These are phyloP conservation scores for Puccinia novopanici DNA, from an alignment of 1,284 basidiomycete species.

Conservation along the genomic window DNA sequence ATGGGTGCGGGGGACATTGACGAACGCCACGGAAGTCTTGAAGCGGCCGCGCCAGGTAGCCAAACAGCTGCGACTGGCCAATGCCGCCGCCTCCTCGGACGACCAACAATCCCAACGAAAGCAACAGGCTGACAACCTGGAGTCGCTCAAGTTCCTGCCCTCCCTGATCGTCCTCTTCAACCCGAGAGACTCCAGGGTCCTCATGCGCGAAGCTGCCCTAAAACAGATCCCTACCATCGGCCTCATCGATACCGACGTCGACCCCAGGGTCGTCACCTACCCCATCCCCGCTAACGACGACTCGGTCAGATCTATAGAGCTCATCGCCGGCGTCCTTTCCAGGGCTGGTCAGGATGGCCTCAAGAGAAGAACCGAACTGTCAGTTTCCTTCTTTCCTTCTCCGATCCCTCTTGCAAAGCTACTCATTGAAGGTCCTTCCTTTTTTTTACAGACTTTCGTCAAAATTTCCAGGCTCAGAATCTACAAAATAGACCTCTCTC, in stretches of 20 bases:
- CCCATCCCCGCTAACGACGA: constrained; percentile 98
- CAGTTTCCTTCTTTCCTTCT: not conserved
- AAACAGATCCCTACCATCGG: constrained; percentile 62
- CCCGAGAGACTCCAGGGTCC: constrained; percentile 56
- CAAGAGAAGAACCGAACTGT: constrained; percentile 28
- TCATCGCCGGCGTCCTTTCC: constrained; percentile 85
- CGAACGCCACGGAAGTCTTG: constrained; percentile 74
- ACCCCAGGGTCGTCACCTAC: constrained; percentile 95
- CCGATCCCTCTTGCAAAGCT: not conserved
- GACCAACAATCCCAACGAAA: not conserved
- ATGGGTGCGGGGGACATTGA: constrained; percentile 92
- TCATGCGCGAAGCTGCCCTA: constrained; percentile 60
- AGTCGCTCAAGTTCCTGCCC: constrained; percentile 37
- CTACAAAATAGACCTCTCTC: not conserved
- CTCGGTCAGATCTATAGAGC: constrained; percentile 81
- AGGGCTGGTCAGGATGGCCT: constrained; percentile 70
- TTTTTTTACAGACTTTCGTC: not conserved
- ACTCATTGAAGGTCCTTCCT: not conserved
- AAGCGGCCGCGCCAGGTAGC: constrained; percentile 55
- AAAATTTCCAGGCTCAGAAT: not conserved
- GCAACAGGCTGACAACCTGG: constrained; percentile 6
- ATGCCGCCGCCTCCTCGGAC: not conserved
- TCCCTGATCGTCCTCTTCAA: constrained; percentile 55
- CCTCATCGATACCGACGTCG: constrained; percentile 90
- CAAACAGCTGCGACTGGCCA: constrained; percentile 20